Evolutionary conservation across 2,329 filamentous ascomycete genomes (phyloP).

Genomic region (Colletotrichum magnum): DNA sequence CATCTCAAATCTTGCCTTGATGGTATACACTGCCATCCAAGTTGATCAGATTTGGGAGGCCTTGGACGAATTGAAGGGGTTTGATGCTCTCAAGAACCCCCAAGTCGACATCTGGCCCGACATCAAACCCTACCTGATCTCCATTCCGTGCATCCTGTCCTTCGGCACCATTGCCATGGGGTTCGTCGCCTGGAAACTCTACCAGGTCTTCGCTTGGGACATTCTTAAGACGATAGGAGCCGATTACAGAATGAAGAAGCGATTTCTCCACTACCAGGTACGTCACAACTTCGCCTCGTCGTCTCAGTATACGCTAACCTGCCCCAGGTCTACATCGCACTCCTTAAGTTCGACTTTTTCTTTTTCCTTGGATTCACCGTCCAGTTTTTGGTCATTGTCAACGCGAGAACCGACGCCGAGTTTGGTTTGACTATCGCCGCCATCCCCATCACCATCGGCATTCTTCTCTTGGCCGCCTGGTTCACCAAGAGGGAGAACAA

Average conservation of each 20-base stretch:
- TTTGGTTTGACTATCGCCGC: constrained; percentile 90
- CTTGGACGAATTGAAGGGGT: constrained; percentile 66
- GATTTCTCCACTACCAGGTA: constrained; percentile 97
- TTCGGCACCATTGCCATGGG: constrained; percentile 80
- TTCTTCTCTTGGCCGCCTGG: constrained; percentile 87
- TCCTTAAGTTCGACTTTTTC: constrained; percentile 99
- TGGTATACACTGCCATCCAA: constrained; percentile 94
- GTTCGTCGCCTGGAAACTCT: constrained; percentile 92
- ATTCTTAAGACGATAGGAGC: constrained; percentile 99
- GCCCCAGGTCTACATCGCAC: constrained; percentile 90
- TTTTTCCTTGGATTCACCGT: constrained; percentile 99
- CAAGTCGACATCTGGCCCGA: constrained; percentile 73
- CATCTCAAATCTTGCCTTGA: constrained; percentile 89
- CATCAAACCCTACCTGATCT: constrained; percentile 83
- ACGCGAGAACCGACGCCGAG: constrained; percentile 77
- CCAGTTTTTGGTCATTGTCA: constrained; percentile 95
- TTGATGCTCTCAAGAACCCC: constrained; percentile 51
- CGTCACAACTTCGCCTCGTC: constrained; percentile 41
- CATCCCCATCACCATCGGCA: constrained; percentile 90
- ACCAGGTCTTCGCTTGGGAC: constrained; percentile 98
- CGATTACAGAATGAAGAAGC: constrained; percentile 95
- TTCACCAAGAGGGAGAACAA: constrained; percentile 89
- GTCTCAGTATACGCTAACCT: not conserved
- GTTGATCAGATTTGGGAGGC: constrained; percentile 90
- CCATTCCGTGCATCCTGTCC: constrained; percentile 87